Conservation (phyloP, 768 basidiomycete species). For the Strobilomyces echinocephalus region DNA sequence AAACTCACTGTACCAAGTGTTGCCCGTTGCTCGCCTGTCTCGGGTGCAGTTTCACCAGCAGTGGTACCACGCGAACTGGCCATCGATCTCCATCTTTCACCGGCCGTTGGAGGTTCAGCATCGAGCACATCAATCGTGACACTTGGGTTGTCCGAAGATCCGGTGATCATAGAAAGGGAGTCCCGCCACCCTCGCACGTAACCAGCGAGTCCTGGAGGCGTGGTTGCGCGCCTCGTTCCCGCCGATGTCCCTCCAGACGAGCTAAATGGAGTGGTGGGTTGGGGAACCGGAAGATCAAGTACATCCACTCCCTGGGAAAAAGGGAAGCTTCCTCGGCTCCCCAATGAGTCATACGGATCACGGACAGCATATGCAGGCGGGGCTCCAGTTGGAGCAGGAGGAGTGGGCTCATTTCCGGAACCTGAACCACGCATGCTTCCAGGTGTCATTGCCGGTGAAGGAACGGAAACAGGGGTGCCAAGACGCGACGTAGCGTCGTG, state of each 20-base stretch:
- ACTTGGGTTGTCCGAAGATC: conserved; percentile 28
- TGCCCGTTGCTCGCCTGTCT: conserved; percentile 38
- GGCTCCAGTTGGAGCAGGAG: conserved; percentile 21
- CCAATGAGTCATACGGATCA: conserved; percentile 29
- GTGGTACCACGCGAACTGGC: conserved; percentile 25
- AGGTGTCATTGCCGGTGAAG: conserved; percentile 47
- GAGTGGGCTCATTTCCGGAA: conserved; percentile 4
- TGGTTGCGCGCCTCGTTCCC: conserved; percentile 5
- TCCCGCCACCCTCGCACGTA: conserved; percentile 33
- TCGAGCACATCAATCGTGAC: conserved; percentile 60
- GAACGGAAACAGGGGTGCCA: conserved; percentile 38
- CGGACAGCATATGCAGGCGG: conserved; percentile 30
- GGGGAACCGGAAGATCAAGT: conserved; percentile 55
- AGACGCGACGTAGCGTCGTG: conserved; percentile 55
- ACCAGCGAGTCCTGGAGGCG: conserved; percentile 38
- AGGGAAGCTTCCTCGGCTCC: conserved; percentile 22
- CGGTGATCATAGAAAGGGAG: conserved; percentile 31
- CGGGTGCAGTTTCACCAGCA: conserved; percentile 15
- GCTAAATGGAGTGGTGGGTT: conserved; percentile 49
- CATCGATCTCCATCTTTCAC: conserved; percentile 57
- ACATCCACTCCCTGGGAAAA: conserved; percentile 38
- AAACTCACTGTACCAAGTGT: conserved; percentile 62
- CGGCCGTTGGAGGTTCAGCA: conserved; percentile 61
- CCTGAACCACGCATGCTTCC: conserved; percentile 25
- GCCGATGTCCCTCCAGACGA: conserved; percentile 33